Base-by-base conservation (phyloP, 179 eudicot species). In the Heliamphora pulchella region DNA sequence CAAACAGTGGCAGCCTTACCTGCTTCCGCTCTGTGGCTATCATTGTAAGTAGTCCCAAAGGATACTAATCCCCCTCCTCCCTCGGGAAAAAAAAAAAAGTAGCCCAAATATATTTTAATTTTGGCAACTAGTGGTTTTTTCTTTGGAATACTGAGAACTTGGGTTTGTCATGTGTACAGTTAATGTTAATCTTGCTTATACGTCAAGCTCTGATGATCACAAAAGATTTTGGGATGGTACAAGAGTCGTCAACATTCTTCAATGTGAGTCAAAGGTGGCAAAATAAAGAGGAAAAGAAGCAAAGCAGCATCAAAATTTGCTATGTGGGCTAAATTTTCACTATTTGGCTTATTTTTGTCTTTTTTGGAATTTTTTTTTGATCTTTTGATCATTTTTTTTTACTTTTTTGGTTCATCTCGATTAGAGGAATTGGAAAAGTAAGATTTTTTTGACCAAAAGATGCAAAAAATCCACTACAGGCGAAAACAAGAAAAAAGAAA, bases 141-240 rank as follows among this genome's bases (percentile, higher is more conserved):
- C 47, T 17, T 67, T 10, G 2, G 1, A 46, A 74, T 47, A 82
- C 4, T 31, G 62, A 15, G 20, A 67, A 48, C 43, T 15, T 67
- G 61, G 74, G 31, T 17, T 74, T 79, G 18, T 61, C 76, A 48
- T 81, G 59, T 79, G 73, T 84, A 80, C 89, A 93, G 97, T 81
- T 93, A 82, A 93, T 93, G 97, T 84, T 87, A 61, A 81, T 93
- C 64, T 83, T 93, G 89, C 87, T 93, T 80, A 79, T 93, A 61
- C 94, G 87, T 77, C 97, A 93, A 88, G 84, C 87, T 62, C 76
- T 93, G 79, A 85, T 91, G 91, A 71, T 93, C 67, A 83, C 93
- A 1, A 84, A 88, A 87, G 97, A 91, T 76, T 86, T 89, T 77
- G 91, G 94, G 72, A 75, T 90, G 81, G 79, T 89, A 81, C 90